A percentile compares a stretch with the other conserved stretches of the same genome.
phyloP scores from a whole-genome alignment of 768 basidiomycete species.

The Hericium coralloides region DNA sequence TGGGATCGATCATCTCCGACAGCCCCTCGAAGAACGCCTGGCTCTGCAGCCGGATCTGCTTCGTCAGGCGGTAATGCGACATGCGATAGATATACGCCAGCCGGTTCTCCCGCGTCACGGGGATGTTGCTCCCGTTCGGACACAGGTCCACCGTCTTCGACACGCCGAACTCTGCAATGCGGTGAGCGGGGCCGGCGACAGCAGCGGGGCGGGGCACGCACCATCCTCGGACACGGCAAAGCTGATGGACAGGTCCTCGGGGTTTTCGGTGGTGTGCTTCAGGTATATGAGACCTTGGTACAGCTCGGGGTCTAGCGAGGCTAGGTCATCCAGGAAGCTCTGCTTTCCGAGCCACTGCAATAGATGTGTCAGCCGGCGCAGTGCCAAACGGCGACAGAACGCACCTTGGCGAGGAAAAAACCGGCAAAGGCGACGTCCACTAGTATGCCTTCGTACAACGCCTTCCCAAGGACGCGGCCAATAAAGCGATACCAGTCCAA shows the following conservation, averaged over 20 bases:
- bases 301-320: conserved; percentile 84
- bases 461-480: conserved; percentile 91
- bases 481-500: conserved; percentile 91
- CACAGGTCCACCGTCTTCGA: conserved; percentile 71
- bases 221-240: conserved; percentile 87
- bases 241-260: conserved; percentile 83
- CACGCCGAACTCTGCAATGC: conserved; percentile 68
- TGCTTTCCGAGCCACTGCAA: conserved; percentile 84
- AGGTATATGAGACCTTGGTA: conserved; percentile 90
- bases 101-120: conserved; percentile 84
- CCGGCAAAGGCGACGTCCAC: conserved; percentile 92
- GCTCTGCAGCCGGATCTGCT: conserved; percentile 80
- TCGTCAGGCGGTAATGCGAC: conserved; percentile 80
- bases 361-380: not conserved
- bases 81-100: conserved; percentile 86
- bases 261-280: conserved; percentile 82
- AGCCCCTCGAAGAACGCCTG: conserved; percentile 88
- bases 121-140: conserved; percentile 69
- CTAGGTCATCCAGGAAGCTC: conserved; percentile 87
- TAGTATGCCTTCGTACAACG: conserved; percentile 92
- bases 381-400: conserved; percentile 1
- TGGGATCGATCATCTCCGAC: conserved; percentile 84
- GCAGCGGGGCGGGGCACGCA: conserved; percentile 22
- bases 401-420: conserved; percentile 86
- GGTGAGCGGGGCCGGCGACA: not conserved